A percentile compares a stretch with the other conserved stretches of the same genome.
phyloP scores from a whole-genome alignment of 352 stramenopile genomes.

The Phytophthora aleatoria region DNA sequence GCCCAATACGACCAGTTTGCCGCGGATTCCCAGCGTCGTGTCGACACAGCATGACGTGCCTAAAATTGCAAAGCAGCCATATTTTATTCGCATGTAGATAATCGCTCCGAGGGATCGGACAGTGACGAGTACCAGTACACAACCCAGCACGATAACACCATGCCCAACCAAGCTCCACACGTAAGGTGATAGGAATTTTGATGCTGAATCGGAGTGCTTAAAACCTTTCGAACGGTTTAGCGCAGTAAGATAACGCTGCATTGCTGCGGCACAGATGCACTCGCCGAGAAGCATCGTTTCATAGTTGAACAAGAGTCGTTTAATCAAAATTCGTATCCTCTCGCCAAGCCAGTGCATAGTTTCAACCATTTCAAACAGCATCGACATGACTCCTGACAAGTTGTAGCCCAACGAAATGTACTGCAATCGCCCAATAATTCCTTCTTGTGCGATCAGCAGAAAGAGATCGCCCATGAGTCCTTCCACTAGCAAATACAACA shows the following conservation, averaged over 20 bases:
- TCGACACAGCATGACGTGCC: constrained; percentile 12
- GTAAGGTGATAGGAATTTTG: constrained; percentile 26
- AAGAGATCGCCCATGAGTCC: constrained; percentile 42
- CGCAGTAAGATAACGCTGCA: constrained; percentile 36
- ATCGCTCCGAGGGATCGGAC: constrained; percentile 25
- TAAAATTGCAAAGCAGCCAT: constrained; percentile 13
- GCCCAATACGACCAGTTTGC: constrained; percentile 11
- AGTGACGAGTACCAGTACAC: constrained; percentile 24
- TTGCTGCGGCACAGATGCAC: constrained; percentile 25
- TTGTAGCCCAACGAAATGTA: constrained; percentile 50
- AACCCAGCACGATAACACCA: constrained; percentile 31
- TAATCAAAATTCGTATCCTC: constrained; percentile 19
- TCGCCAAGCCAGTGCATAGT: constrained; percentile 30
- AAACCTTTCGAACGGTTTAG: constrained; percentile 32
- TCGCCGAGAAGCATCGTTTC: constrained; percentile 41
- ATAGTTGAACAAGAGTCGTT: constrained; percentile 40
- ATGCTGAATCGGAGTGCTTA: constrained; percentile 8
- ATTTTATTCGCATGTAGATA: constrained; percentile 4
- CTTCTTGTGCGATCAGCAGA: constrained; percentile 39
- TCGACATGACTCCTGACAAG: constrained; percentile 37
- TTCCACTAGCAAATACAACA: constrained; percentile 42
- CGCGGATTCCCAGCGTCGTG: constrained; percentile 10
- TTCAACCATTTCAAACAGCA: constrained; percentile 45
- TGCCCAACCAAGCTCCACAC: constrained; percentile 39
- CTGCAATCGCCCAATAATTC: constrained; percentile 27